These are phyloP conservation scores for Sclerotinia borealis DNA, from an alignment of 2,329 filamentous ascomycete species.

Conservation along the genomic window DNA sequence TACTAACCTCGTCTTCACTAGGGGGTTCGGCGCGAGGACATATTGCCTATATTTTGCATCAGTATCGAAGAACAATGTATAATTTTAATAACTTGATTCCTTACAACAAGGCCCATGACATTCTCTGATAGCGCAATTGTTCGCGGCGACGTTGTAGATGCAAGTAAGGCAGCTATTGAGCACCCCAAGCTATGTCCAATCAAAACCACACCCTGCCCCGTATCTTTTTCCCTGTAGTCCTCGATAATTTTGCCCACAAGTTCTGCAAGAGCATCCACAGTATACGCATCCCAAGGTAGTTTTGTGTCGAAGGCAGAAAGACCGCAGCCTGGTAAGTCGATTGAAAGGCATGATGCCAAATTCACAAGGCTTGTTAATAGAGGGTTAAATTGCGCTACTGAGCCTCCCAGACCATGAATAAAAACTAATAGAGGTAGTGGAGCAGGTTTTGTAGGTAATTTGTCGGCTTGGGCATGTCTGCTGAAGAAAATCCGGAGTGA, in stretches of 20 bases:
- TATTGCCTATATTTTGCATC: conserved; percentile 42
- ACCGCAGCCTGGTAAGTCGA: conserved; percentile 89
- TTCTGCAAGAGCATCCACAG: conserved; percentile 65
- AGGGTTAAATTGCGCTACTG: conserved; percentile 78
- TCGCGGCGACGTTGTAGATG: conserved; percentile 46
- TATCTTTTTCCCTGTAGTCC: conserved; percentile 58
- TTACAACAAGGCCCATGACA: conserved; percentile 65
- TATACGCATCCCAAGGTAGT: conserved; percentile 68
- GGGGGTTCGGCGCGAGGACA: conserved; percentile 69
- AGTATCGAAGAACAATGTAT: neutral
- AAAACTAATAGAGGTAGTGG: conserved; percentile 83
- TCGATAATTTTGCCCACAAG: conserved; percentile 71
- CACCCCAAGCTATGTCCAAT: conserved; percentile 91
- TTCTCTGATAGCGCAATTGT: conserved; percentile 50
- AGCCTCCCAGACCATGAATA: conserved; percentile 89
- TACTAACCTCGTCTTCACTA: conserved; percentile 44
- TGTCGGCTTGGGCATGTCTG: conserved; percentile 73
- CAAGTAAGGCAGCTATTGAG: conserved; percentile 66
- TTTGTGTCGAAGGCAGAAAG: conserved; percentile 67
- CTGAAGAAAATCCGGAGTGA: conserved; percentile 78
- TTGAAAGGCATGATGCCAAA: conserved; percentile 74
- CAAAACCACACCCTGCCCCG: conserved; percentile 66
- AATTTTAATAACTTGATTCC: neutral
- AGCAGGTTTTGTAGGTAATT: conserved; percentile 66
- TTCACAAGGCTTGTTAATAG: conserved; percentile 77